A percentile compares a stretch with the other conserved stretches of the same genome.
phyloP scores from a whole-genome alignment of 164 flowering plant species.

The Berberis vulgaris region DNA sequence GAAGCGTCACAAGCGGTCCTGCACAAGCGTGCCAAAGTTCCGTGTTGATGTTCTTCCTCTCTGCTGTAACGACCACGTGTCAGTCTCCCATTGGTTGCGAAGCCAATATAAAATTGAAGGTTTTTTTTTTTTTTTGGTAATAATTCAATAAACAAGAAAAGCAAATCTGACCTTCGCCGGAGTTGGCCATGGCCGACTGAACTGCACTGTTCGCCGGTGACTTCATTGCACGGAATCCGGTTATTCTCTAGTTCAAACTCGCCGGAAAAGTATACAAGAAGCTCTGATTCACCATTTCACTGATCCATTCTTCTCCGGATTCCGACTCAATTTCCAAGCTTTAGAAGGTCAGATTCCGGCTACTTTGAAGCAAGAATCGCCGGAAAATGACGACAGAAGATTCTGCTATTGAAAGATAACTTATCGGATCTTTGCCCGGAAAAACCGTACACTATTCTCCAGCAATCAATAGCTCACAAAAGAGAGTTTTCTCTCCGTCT shows the following conservation, averaged over 20 bases:
- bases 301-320: too few species aligned
- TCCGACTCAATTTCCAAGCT: too few species aligned
- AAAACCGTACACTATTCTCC: too few species aligned
- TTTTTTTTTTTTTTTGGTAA: too few species aligned
- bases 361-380: too few species aligned
- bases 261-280: background rate
- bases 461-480: too few species aligned
- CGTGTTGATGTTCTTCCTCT: slow-evolving; percentile 73
- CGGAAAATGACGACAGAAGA: too few species aligned
- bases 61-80: slow-evolving; percentile 32
- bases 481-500: too few species aligned
- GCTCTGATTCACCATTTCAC: too few species aligned
- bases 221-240: slow-evolving; percentile 36
- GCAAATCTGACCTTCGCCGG: slow-evolving; percentile 35
- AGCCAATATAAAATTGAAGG: background rate
- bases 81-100: slow-evolving; percentile 9
- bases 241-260: background rate
- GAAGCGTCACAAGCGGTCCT: slow-evolving; percentile 76
- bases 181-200: slow-evolving; percentile 21
- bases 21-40: slow-evolving; percentile 98
- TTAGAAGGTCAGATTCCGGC: too few species aligned
- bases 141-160: background rate
- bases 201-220: slow-evolving; percentile 31
- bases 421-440: too few species aligned
- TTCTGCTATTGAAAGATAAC: too few species aligned